Conservation (phyloP, 2,329 filamentous ascomycete genomes). For the Fusarium pseudoanthophilum region DNA sequence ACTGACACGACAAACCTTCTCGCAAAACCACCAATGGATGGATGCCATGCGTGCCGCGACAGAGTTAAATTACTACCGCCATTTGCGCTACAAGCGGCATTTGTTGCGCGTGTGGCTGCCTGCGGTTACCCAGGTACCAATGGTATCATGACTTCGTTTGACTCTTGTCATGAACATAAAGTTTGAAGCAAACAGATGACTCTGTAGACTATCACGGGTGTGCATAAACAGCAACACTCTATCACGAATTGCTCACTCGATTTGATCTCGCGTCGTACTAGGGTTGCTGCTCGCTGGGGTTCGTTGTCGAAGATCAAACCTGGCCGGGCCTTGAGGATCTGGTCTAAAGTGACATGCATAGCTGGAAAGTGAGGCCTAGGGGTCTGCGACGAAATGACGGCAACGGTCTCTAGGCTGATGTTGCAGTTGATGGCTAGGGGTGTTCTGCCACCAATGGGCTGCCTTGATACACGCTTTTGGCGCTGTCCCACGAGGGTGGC, state of each 20-base stretch:
- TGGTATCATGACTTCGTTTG: neutral
- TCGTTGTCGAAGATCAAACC: neutral
- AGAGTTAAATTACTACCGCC: neutral
- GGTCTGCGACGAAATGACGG: conserved; percentile 18
- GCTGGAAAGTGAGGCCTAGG: conserved; percentile 1
- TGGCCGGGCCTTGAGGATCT: conserved; percentile 1
- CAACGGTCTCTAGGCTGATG: conserved; percentile 9
- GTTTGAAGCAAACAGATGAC: neutral
- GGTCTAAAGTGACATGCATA: conserved; percentile 35
- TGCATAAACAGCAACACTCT: neutral
- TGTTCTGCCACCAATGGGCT: conserved; percentile 11
- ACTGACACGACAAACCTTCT: neutral
- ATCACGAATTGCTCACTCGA: neutral
- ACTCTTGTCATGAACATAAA: neutral
- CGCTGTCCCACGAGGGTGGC: conserved; percentile 8
- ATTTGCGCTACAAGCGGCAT: conserved; percentile 6
- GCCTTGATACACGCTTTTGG: neutral
- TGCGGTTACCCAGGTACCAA: neutral
- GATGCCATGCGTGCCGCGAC: neutral
- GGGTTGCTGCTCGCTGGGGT: neutral
- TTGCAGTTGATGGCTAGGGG: neutral
- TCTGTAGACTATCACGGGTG: neutral
- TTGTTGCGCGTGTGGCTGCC: neutral
- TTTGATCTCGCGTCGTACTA: neutral
- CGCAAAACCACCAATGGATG: neutral